Evolutionary conservation across 2,329 filamentous ascomycete species (phyloP).

Genomic region (Meredithiella fracta): DNA sequence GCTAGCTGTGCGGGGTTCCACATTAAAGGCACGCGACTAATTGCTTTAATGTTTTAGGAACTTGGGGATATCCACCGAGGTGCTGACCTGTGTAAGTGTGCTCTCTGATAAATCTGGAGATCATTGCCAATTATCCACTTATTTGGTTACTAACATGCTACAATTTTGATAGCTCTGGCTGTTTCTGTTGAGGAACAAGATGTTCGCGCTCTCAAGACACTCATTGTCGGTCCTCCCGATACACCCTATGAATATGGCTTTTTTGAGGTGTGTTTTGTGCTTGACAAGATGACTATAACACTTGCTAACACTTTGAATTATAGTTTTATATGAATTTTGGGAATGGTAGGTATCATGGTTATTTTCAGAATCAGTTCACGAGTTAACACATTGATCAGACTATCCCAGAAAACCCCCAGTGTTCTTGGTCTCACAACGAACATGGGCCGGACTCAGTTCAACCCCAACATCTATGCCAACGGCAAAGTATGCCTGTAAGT

Average conservation of each 20-base stretch:
- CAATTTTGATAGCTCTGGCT: constrained; percentile 46
- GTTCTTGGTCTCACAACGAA: constrained; percentile 71
- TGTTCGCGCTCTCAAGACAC: constrained; percentile 68
- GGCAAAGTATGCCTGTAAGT: constrained; percentile 86
- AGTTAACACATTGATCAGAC: constrained; percentile 34
- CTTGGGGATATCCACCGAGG: constrained; percentile 70
- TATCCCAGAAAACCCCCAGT: constrained; percentile 57
- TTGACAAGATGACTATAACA: neutral
- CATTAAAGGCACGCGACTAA: constrained; percentile 1
- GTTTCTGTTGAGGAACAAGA: constrained; percentile 79
- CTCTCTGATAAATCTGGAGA: neutral
- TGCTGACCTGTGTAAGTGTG: constrained; percentile 59
- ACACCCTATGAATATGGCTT: constrained; percentile 96
- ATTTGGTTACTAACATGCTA: neutral
- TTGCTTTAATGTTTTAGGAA: constrained; percentile 38
- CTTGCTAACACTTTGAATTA: neutral
- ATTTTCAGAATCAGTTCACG: neutral
- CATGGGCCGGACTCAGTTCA: constrained; percentile 74
- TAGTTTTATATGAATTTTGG: constrained; percentile 65
- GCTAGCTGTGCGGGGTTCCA: constrained; percentile 4
- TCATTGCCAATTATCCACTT: neutral
- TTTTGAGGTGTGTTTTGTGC: constrained; percentile 53
- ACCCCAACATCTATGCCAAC: constrained; percentile 84
- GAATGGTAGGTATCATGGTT: constrained; percentile 37
- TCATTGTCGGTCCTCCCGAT: constrained; percentile 85